These are phyloP conservation scores for Phanerochaete carnosa DNA, from an alignment of 768 basidiomycete genomes.

Conservation along the genomic window DNA sequence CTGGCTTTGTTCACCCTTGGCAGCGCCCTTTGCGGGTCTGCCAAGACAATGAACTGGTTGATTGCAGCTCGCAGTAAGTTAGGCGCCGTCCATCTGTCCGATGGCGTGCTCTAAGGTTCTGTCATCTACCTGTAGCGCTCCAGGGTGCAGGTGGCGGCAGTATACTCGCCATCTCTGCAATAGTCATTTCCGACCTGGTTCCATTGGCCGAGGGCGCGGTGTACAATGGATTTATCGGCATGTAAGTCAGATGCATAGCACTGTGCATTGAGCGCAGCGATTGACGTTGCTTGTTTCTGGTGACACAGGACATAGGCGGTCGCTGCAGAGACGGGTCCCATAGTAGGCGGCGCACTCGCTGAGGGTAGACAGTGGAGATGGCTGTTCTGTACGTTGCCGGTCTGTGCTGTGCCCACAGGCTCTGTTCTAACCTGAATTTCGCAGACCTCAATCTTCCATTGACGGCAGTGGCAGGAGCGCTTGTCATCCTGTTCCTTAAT, in stretches of 20 bases:
- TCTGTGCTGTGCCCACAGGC: background rate
- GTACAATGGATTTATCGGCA: slow-evolving; percentile 27
- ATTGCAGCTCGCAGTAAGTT: slow-evolving; percentile 31
- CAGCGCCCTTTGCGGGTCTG: slow-evolving; percentile 33
- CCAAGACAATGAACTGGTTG: slow-evolving; percentile 30
- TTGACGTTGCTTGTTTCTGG: no score
- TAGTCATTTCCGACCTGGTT: slow-evolving; percentile 34
- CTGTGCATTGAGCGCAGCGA: no score
- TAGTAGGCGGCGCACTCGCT: slow-evolving; percentile 22
- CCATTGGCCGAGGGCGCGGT: slow-evolving; percentile 31
- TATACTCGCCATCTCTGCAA: slow-evolving; percentile 23
- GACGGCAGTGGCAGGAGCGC: slow-evolving; percentile 14
- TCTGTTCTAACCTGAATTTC: no score
- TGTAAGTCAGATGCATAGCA: slow-evolving; percentile 15
- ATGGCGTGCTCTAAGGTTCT: background rate
- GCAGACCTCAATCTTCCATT: slow-evolving; percentile 25
- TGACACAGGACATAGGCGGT: slow-evolving; percentile 13
- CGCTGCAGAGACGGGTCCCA: slow-evolving; percentile 20
- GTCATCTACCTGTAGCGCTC: slow-evolving; percentile 13
- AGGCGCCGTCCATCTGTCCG: background rate
- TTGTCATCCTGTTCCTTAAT: slow-evolving; percentile 17
- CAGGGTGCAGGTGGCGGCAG: slow-evolving; percentile 27
- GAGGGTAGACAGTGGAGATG: slow-evolving; percentile 24
- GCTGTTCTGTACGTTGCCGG: slow-evolving; percentile 25
- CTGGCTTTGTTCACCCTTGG: slow-evolving; percentile 31